Conservation (phyloP, 2,329 filamentous ascomycete species). For the Botrytis elliptica region DNA sequence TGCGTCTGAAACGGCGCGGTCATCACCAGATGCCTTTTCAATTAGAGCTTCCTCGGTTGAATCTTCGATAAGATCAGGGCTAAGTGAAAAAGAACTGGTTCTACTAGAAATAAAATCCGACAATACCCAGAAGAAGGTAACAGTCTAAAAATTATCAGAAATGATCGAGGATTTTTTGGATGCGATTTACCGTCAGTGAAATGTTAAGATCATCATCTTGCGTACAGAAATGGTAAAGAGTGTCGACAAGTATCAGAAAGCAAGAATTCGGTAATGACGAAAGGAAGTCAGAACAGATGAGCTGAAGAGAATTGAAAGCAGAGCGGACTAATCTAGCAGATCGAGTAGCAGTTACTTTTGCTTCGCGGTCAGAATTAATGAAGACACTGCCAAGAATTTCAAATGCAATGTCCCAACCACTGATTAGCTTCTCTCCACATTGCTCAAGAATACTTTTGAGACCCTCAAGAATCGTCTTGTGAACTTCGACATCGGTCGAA, state of each 20-base stretch:
- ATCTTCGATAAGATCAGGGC: slow-evolving; percentile 53
- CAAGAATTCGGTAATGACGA: slow-evolving; percentile 68
- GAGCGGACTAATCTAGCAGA: slow-evolving; percentile 78
- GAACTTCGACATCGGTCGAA: slow-evolving; percentile 72
- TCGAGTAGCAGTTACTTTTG: slow-evolving; percentile 45
- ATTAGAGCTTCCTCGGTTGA: slow-evolving; percentile 57
- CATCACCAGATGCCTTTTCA: slow-evolving; percentile 57
- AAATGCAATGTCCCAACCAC: slow-evolving; percentile 84
- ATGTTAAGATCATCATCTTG: slow-evolving; percentile 94
- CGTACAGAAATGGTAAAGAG: slow-evolving; percentile 82
- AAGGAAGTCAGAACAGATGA: slow-evolving; percentile 94
- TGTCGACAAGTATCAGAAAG: slow-evolving; percentile 77
- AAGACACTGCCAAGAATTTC: slow-evolving; percentile 84
- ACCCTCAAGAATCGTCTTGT: slow-evolving; percentile 75
- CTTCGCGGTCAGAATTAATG: slow-evolving; percentile 39
- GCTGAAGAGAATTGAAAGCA: slow-evolving; percentile 84
- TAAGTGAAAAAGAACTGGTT: slow-evolving; percentile 57
- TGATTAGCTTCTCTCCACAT: slow-evolving; percentile 77
- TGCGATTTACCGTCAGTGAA: slow-evolving; percentile 73
- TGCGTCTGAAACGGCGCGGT: slow-evolving; percentile 61
- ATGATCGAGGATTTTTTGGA: slow-evolving; percentile 10
- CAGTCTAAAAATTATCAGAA: slow-evolving; percentile 54
- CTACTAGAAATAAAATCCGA: slow-evolving; percentile 78
- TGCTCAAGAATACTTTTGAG: slow-evolving; percentile 82
- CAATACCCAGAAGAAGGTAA: slow-evolving; percentile 94